Evolutionary conservation across 352 stramenopile genomes (phyloP).

Genomic region (Ophiocytium majus): DNA sequence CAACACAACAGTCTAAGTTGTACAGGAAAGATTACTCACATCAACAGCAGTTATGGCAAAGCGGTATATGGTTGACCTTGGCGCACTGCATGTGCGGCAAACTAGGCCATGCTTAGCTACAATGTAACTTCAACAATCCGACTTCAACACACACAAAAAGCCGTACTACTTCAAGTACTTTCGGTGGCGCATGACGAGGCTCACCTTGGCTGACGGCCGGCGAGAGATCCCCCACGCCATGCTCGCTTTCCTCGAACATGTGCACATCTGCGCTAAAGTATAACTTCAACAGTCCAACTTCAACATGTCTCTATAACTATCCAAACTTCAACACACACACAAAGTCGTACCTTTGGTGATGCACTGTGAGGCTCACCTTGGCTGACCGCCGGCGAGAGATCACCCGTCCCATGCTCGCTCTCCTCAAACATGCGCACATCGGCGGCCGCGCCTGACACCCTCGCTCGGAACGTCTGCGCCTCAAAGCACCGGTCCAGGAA

Average conservation of each 20-base stretch:
- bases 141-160: neutral
- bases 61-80: neutral
- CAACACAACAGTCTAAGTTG: neutral
- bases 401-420: neutral
- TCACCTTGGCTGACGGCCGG: neutral
- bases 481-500: neutral
- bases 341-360: neutral
- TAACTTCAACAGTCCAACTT: neutral
- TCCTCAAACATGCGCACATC: neutral
- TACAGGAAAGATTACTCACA: neutral
- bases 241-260: neutral
- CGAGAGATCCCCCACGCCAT: neutral
- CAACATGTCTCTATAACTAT: no score
- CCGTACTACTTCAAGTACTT: neutral
- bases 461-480: neutral
- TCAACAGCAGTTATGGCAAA: neutral
- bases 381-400: no score
- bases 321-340: neutral
- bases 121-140: neutral
- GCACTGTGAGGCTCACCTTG: neutral
- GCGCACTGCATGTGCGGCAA: neutral
- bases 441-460: no score
- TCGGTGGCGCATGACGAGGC: neutral
- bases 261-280: neutral
- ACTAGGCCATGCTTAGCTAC: neutral